Evolutionary conservation across 140 eudicot species (phyloP).

Genomic region (Bidens hawaiensis): DNA sequence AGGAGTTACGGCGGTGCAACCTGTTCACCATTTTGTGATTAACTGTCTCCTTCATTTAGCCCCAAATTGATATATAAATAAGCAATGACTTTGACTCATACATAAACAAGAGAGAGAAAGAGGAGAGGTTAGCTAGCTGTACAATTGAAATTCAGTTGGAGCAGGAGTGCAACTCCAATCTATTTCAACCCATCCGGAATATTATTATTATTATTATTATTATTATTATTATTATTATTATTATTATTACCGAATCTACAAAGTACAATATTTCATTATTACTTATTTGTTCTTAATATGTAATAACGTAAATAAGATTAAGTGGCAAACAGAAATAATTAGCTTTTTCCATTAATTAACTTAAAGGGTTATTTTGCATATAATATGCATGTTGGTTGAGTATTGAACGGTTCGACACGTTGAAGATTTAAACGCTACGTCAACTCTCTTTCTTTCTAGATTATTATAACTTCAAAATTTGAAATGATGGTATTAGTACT

Average conservation of each 20-base stretch:
- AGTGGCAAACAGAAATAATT: not conserved
- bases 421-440: not conserved
- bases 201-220: too few species aligned
- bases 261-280: not conserved
- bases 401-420: not conserved
- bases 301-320: not conserved
- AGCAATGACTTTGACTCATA: too few species aligned
- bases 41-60: conserved; percentile 24
- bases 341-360: too few species aligned
- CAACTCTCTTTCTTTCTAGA: not conserved
- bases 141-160: conserved; percentile 37
- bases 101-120: conserved; percentile 10
- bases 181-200: conserved; percentile 13
- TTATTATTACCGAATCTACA: not conserved
- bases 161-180: conserved; percentile 34
- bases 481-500: too few species aligned
- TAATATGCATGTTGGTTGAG: not conserved
- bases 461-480: too few species aligned
- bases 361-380: not conserved
- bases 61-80: conserved; percentile 10
- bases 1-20: conserved; percentile 49
- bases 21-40: conserved; percentile 48
- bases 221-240: too few species aligned
- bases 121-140: conserved; percentile 26
- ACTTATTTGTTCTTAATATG: not conserved